Evolutionary conservation across 345 rosid species (phyloP), one percentile per base, ranked within the genome.

Genomic region (Heritiera fomes): DNA sequence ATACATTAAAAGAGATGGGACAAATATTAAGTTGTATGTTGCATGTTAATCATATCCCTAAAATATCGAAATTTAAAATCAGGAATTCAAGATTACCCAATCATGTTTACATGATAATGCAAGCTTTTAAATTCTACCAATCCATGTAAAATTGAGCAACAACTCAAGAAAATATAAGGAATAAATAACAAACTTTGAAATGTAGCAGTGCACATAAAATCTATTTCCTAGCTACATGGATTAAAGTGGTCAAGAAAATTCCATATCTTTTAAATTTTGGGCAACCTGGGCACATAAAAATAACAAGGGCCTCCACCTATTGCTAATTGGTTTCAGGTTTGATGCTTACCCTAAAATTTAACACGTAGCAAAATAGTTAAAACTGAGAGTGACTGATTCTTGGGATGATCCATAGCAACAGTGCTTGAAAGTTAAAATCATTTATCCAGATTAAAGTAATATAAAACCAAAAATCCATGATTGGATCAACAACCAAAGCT

Each of bases 361-460:
- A 69, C 56, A 46, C 12, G 7, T 12, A 45, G 56, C 14, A 70
- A 70, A 20, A 20, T 40, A 59, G 77, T 17, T n/a, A 53, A 59
- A 75, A 75, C 40, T 28, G 7, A 58, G 14, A 18, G 20, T 40
- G 77, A 60, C 23, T 60, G 40, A 53, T 75, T 38, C 23, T 67
- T 38, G 7, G 47, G 32, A 53, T 32, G 18, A 74, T 20, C 64
- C 77, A 74, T 46, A 74, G 49, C 77, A 55, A 18, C 77, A 56
- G 34, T 23, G 28, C 28, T 23, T 23, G 11, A 65, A 66, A 61
- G 60, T 46, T 43, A 55, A 41, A 38, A 38, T 45, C 73, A 68
- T 46, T 68, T 45, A 68, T 20, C 23, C 23, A 43, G 52, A 18
- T 43, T 45, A 45, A 43, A 68, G 53, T n/a, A 68, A 17, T n/a